Conservation (phyloP, 495 filamentous ascomycete species). For the Tetracladium marchalianum region DNA sequence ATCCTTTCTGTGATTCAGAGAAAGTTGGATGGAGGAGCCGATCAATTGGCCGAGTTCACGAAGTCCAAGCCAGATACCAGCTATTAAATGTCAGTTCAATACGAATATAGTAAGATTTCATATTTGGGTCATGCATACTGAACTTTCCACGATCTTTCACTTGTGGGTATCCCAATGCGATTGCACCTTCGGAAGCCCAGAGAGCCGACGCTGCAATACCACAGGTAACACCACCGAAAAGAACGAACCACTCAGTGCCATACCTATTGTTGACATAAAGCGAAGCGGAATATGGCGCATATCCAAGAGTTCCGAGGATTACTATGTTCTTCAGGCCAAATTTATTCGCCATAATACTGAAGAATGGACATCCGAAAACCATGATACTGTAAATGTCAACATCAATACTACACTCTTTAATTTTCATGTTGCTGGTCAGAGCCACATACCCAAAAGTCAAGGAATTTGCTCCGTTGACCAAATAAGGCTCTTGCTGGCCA, state of each 20-base stretch:
- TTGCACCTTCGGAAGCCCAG: slow-evolving; percentile 49
- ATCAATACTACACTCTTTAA: neutral
- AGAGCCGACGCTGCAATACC: slow-evolving; percentile 43
- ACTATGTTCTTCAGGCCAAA: slow-evolving; percentile 43
- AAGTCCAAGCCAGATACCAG: slow-evolving; percentile 48
- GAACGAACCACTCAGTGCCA: slow-evolving; percentile 45
- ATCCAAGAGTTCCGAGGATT: slow-evolving; percentile 45
- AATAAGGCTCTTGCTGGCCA: slow-evolving; percentile 42
- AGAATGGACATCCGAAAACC: slow-evolving; percentile 44
- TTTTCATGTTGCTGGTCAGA: slow-evolving; percentile 1
- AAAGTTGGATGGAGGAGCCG: slow-evolving; percentile 45
- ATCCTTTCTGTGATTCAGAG: slow-evolving; percentile 36
- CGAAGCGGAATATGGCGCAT: slow-evolving; percentile 44
- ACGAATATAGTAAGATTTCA: neutral
- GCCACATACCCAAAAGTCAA: slow-evolving; percentile 36
- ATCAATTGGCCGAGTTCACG: slow-evolving; percentile 46
- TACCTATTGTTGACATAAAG: slow-evolving; percentile 50
- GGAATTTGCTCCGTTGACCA: slow-evolving; percentile 49
- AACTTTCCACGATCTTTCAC: slow-evolving; percentile 42
- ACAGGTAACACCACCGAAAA: slow-evolving; percentile 45
- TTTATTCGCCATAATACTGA: slow-evolving; percentile 40
- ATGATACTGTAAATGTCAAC: slow-evolving; percentile 33
- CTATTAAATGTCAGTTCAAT: slow-evolving; percentile 2
- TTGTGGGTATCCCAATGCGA: slow-evolving; percentile 47
- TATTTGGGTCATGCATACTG: slow-evolving; percentile 17